Base-by-base conservation (phyloP, 208 protist species). In the Leishmania mexicana region DNA sequence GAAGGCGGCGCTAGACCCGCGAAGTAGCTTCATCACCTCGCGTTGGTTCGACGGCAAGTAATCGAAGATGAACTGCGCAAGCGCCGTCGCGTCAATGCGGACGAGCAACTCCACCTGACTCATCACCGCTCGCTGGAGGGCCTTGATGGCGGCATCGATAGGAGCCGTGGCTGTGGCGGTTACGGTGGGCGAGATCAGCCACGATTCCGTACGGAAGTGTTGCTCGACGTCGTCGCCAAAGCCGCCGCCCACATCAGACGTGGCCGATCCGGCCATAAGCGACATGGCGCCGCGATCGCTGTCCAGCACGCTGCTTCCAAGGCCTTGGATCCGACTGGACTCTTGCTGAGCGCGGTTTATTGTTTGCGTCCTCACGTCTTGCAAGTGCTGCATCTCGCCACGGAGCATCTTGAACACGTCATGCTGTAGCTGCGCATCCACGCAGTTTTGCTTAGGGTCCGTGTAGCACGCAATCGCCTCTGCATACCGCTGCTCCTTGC, bases 1-100 rank as follows among this genome's bases (percentile, higher is more conserved):
- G 76, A 96, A 94, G 21, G 86, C 90, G 58, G 80, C 82, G 78
- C 84, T 87, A n/a, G 90, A 93, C 38, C 88, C 87, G 35, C 84
- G 83, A n/a, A 96, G 87, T 57, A 91, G 88, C 42, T 81, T 68
- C 72, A 95, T 89, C 28, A 96, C 88, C 51, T 94, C 93, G 42
- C 85, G 75, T 57, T 96, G 89, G 81, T 94, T 88, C 35, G 84
- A 87, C 17, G 90, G 90, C 71, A 96, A 57, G 58, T 87, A 90
- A 51, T 95, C 91, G 79, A 94, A 92, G 28, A 96, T 86, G 72
- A 96, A 93, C 71, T 92, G 91, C 45, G 91, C 91, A 1, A 95
- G 83, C 19, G 84, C 83, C 28, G 89, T 91, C 17, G 89, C 85
- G 78, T 96, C 91, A 13, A 94, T 85, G 47, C 87, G 75, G 53